Evolutionary conservation across 2,329 filamentous ascomycete genomes (phyloP), one percentile per base, ranked within the genome.

Genomic region (Claviceps capensis): DNA sequence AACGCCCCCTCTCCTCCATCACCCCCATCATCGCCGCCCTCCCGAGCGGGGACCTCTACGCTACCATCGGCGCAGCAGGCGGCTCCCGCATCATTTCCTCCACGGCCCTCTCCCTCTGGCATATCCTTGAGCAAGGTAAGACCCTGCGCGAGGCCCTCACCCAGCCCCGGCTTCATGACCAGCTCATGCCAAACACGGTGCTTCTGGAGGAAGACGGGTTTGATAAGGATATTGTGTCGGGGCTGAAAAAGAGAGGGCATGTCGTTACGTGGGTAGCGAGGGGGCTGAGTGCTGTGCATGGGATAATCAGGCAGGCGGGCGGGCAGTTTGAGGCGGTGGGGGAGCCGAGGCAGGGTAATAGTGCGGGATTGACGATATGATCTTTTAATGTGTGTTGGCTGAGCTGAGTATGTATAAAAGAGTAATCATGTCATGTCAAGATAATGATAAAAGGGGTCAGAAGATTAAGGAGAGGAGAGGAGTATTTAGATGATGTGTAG

Each of bases 1-100:
- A 96, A 67, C 80, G 91, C 0, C 88, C 90, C 0, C 72, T 96
- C 4, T 90, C 85, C 1, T 90, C 85, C 56, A 89, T 93, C 59
- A 82, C 85, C 0, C 88, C 90, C 4, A 73, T 88, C 52, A 90
- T 94, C 49, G 79, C 83, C 56, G 80, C 85, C 52, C 70, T 77
- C 53, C 69, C 77, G 2, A 76, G 84, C 59, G 77, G 80, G 17
- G 75, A 72, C 1, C 73, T 94, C 1, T 84, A 83, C 62, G 78
- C 86, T 52, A 72, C 81, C 51, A 76, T 86, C 7, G 88, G 88
- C 42, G 83, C 87, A 0, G 87, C 88, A 0, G 89, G 89, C 36
- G 89, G 88, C 3, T 86, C 81, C 19, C 78, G 86, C 30, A 95
- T 95, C 69, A 88, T 90, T 63, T 91, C 87, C 0, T 71, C 85